A percentile compares a stretch with the other conserved stretches of the same genome.
Conservation (phyloP, 1,139 yeast species). For the Groenewaldozyma auringiensis region DNA sequence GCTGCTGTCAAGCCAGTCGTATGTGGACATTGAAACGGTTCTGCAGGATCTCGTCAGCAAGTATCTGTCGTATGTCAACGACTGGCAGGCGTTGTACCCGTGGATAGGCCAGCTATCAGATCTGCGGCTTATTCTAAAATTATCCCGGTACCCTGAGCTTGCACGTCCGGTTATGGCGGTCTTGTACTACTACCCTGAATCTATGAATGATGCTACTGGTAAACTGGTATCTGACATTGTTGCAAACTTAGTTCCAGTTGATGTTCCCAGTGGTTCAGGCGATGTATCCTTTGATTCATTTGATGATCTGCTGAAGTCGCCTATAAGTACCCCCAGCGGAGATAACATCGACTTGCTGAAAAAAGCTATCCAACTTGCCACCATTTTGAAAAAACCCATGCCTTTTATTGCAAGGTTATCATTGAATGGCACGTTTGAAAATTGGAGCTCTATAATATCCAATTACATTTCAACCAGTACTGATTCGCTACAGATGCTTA, state of each 20-base stretch:
- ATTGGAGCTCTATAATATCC: background rate
- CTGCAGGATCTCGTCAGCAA: conserved; percentile 17
- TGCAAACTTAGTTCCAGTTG: background rate
- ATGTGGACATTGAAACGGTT: conserved; percentile 18
- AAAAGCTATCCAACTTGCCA: conserved; percentile 8
- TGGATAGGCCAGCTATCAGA: conserved; percentile 15
- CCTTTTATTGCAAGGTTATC: background rate
- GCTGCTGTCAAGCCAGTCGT: conserved; percentile 15
- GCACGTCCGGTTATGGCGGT: conserved; percentile 14
- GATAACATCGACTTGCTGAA: conserved; percentile 5
- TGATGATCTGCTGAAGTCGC: background rate
- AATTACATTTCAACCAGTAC: background rate
- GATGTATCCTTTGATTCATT: background rate
- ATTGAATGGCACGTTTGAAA: background rate
- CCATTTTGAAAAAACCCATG: conserved; percentile 6
- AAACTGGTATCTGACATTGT: conserved; percentile 7
- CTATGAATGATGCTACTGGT: conserved; percentile 6
- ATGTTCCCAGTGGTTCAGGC: background rate
- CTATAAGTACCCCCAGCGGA: background rate
- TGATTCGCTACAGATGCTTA: background rate
- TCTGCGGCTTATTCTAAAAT: conserved; percentile 6
- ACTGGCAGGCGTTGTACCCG: conserved; percentile 14
- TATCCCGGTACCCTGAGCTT: conserved; percentile 10
- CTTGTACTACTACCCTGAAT: conserved; percentile 14
- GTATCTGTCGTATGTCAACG: conserved; percentile 10